phyloP scores from a whole-genome alignment of 1,284 basidiomycete species.

The Puccinia polysora region DNA sequence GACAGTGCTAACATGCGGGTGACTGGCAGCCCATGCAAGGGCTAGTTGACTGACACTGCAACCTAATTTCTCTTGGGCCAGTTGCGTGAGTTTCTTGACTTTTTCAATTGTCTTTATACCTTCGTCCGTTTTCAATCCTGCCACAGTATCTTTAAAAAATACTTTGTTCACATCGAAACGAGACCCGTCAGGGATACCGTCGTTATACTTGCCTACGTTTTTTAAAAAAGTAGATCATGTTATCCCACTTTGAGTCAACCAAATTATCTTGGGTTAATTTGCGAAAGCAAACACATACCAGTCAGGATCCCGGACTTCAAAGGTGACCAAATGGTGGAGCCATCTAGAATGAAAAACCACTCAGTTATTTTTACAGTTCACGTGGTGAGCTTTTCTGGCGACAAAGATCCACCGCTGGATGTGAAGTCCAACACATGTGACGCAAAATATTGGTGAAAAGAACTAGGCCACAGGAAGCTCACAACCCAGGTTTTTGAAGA shows the following conservation, averaged over 20 bases:
- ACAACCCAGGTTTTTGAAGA: slow-evolving; percentile 22
- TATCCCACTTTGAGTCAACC: slow-evolving; percentile 31
- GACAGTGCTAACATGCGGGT: slow-evolving; percentile 66
- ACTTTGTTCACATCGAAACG: slow-evolving; percentile 61
- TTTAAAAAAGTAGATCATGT: background rate
- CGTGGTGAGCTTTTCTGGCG: too few species aligned
- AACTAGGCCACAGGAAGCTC: slow-evolving; percentile 46
- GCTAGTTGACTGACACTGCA: slow-evolving; percentile 64
- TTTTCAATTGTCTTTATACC: slow-evolving; percentile 44
- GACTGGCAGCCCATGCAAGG: slow-evolving; percentile 69
- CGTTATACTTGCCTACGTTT: slow-evolving; percentile 62
- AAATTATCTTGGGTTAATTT: slow-evolving; percentile 2
- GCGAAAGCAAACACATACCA: slow-evolving; percentile 51
- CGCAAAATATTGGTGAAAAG: slow-evolving; percentile 45
- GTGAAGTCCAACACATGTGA: too few species aligned
- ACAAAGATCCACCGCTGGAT: too few species aligned
- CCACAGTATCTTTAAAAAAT: slow-evolving; percentile 56
- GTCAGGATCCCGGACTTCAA: slow-evolving; percentile 62
- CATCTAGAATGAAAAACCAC: slow-evolving; percentile 58
- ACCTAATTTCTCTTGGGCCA: slow-evolving; percentile 54
- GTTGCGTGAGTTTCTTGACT: slow-evolving; percentile 15
- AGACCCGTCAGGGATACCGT: slow-evolving; percentile 61
- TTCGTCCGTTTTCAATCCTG: slow-evolving; percentile 51
- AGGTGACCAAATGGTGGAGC: slow-evolving; percentile 70
- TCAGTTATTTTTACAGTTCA: too few species aligned